phyloP scores from a whole-genome alignment of 108 stramenopile genomes.

The Nannochloropsis oceanica region DNA sequence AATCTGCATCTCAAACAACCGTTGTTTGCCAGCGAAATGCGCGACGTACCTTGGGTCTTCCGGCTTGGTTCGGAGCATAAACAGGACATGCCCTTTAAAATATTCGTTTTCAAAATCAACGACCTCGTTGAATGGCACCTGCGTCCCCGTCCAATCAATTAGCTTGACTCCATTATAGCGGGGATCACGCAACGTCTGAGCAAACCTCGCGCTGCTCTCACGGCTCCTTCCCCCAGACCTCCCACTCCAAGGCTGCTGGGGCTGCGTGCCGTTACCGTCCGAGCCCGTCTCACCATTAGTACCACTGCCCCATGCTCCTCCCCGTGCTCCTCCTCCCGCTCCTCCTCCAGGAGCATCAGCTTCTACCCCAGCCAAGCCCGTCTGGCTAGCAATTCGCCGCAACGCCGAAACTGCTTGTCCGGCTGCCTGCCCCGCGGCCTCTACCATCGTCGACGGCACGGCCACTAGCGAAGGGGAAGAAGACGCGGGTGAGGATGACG shows the following conservation, averaged over 20 bases:
- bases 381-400: background rate
- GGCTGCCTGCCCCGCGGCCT: background rate
- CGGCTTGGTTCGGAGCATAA: conserved; percentile 56
- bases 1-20: conserved; percentile 81
- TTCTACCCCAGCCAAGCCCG: background rate
- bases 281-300: background rate
- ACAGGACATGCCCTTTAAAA: conserved; percentile 56
- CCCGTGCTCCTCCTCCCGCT: background rate
- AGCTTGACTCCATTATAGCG: background rate
- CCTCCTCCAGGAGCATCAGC: background rate
- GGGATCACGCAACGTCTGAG: background rate
- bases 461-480: background rate
- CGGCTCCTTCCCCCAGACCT: too few relatives aligned
- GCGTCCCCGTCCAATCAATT: background rate
- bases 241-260: background rate
- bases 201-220: background rate
- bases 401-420: background rate
- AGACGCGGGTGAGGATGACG: background rate
- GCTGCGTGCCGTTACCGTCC: background rate
- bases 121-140: conserved; percentile 2
- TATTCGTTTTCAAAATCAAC: conserved; percentile 51
- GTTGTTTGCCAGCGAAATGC: conserved; percentile 54
- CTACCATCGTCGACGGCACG: background rate
- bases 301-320: background rate
- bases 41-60: conserved; percentile 48